phyloP scores from a whole-genome alignment of 2,329 filamentous ascomycete species.

The Cladosporium austrohemisphaericum region DNA sequence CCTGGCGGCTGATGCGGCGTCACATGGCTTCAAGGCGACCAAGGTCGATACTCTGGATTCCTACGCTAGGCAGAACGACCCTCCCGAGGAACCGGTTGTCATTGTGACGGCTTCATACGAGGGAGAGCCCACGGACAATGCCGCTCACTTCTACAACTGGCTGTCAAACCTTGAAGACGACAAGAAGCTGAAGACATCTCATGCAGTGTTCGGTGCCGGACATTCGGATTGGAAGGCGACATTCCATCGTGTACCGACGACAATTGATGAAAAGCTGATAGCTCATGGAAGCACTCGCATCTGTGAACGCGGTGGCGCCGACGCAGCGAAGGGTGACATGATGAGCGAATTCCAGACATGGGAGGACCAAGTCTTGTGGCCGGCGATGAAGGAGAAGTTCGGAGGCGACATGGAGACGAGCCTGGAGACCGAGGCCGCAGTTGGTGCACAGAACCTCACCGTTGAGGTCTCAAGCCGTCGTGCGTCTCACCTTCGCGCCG shows the following conservation, averaged over 20 bases:
- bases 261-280: constrained; percentile 55
- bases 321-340: constrained; percentile 62
- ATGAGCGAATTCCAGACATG: constrained; percentile 66
- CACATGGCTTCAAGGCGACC: constrained; percentile 57
- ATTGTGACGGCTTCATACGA: constrained; percentile 71
- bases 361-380: constrained; percentile 58
- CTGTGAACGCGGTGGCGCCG: constrained; percentile 52
- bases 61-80: constrained; percentile 55
- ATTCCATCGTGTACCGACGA: constrained; percentile 64
- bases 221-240: constrained; percentile 55
- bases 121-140: constrained; percentile 70
- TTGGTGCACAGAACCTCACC: constrained; percentile 38
- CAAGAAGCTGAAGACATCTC: constrained; percentile 55
- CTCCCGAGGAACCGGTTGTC: constrained; percentile 59
- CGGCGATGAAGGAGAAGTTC: constrained; percentile 44
- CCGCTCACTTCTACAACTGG: constrained; percentile 65
- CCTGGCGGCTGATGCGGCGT: constrained; percentile 56
- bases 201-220: constrained; percentile 69
- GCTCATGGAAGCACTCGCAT: constrained; percentile 49
- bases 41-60: constrained; percentile 56
- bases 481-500: constrained; percentile 57
- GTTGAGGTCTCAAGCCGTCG: constrained; percentile 54
- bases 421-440: constrained; percentile 15
- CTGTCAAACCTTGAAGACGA: constrained; percentile 50
- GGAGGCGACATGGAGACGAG: constrained; percentile 22